A percentile compares a stretch with the other conserved stretches of the same genome.
Evolutionary conservation across 2,329 filamentous ascomycete genomes (phyloP).

Genomic region (Ceratocystis variospora): DNA sequence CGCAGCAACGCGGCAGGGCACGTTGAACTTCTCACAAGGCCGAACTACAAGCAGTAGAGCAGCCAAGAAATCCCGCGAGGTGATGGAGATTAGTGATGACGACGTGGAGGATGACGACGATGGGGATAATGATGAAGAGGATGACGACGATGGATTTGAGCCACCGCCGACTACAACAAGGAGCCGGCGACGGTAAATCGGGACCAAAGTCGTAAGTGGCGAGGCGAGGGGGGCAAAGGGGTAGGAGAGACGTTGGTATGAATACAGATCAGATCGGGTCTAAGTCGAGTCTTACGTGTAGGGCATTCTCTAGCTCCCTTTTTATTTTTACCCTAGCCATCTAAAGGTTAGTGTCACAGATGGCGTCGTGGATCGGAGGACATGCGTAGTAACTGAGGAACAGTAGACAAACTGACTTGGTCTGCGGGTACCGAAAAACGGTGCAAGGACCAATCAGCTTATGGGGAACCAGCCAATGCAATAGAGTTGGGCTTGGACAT

Average conservation of each 20-base stretch:
- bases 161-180: conserved; percentile 23
- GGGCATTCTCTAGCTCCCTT: neutral
- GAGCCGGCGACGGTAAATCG: conserved; percentile 4
- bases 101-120: conserved; percentile 50
- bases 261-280: neutral
- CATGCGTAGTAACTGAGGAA: neutral
- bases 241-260: neutral
- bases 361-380: neutral
- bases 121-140: conserved; percentile 43
- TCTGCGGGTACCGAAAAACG: neutral
- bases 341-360: neutral
- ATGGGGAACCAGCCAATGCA: neutral
- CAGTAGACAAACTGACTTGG: neutral
- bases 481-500: too few relatives aligned
- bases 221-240: neutral
- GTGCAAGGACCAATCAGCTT: neutral
- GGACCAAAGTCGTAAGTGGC: neutral
- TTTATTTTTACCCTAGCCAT: neutral
- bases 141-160: conserved; percentile 48
- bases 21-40: conserved; percentile 36
- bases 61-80: conserved; percentile 32
- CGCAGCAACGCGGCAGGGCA: conserved; percentile 33
- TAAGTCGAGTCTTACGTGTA: neutral
- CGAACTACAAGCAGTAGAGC: neutral
- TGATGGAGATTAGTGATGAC: conserved; percentile 50